Conservation (phyloP, 495 filamentous ascomycete species). For the Lasiosphaeria miniovina region DNA sequence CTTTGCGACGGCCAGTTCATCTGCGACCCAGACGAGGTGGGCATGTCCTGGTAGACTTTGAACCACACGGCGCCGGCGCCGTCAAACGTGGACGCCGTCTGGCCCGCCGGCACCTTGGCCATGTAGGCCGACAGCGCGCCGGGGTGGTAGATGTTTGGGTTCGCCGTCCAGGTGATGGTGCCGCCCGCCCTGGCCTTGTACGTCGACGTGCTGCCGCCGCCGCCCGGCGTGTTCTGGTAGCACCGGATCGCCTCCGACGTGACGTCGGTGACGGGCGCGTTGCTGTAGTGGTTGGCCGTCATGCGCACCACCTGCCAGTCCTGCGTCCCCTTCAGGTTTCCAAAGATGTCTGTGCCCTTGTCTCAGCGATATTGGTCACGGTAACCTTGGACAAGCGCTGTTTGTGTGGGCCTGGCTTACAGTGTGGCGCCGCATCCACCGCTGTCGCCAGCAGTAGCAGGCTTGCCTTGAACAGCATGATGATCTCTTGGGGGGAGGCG, state of each 20-base stretch:
- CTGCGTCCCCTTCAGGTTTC: conserved; percentile 21
- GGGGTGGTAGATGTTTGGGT: conserved; percentile 40
- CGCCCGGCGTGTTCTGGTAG: conserved; percentile 34
- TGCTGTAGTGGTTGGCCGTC: conserved; percentile 39
- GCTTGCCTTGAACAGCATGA: conserved; percentile 1
- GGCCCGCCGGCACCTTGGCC: conserved; percentile 34
- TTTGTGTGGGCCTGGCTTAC: neutral
- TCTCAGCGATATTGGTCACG: too few relatives aligned
- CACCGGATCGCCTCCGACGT: conserved; percentile 46
- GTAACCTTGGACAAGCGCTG: too few relatives aligned
- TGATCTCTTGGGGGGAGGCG: neutral
- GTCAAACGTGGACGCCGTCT: conserved; percentile 44
- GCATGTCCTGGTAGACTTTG: conserved; percentile 30
- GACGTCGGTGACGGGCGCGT: conserved; percentile 42
- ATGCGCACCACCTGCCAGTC: conserved; percentile 39
- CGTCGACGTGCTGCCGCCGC: conserved; percentile 36
- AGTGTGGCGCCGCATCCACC: neutral
- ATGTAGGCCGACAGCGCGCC: conserved; percentile 36
- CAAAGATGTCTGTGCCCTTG: conserved; percentile 29
- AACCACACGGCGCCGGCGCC: conserved; percentile 42
- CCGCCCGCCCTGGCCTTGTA: conserved; percentile 41
- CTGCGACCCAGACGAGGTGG: neutral
- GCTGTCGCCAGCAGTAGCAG: neutral
- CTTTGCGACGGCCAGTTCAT: conserved; percentile 11
- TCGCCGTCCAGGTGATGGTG: conserved; percentile 41